Percentiles rank a stretch among this genome's conserved stretches.
Conservation (phyloP, 345 rosid genomes). For the Camelina laxa region DNA sequence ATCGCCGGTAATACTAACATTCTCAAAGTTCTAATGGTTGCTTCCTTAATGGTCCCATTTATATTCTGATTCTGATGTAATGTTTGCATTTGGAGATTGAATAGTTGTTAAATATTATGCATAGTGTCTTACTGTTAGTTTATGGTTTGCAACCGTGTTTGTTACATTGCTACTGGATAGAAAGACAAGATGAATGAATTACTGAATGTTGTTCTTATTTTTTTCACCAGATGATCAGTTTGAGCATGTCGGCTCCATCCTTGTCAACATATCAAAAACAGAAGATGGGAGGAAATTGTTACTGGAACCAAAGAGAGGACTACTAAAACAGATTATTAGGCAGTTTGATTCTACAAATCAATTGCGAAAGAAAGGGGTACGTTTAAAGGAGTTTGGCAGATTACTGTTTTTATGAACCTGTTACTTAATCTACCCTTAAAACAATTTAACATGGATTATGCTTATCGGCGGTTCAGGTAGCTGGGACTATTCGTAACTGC, state of each 20-base stretch:
- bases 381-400: slow-evolving; percentile 28
- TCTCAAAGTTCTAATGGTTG: neutral
- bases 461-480: slow-evolving; percentile 55
- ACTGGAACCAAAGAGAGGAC: slow-evolving; percentile 76
- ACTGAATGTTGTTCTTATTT: neutral
- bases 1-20: neutral
- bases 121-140: neutral
- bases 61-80: neutral
- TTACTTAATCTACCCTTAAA: neutral
- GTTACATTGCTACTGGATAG: neutral
- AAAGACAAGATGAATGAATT: neutral
- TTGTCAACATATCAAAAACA: slow-evolving; percentile 86
- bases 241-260: slow-evolving; percentile 92
- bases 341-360: slow-evolving; percentile 76
- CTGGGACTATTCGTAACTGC: slow-evolving; percentile 86
- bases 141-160: neutral
- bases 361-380: slow-evolving; percentile 88
- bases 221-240: slow-evolving; percentile 74
- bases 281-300: slow-evolving; percentile 78
- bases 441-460: neutral
- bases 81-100: neutral
- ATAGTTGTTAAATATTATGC: neutral
- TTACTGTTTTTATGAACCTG: neutral
- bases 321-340: slow-evolving; percentile 80
- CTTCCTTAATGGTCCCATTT: neutral